phyloP scores from a whole-genome alignment of 2,329 filamentous ascomycete genomes.

The Apiospora saccharicola region DNA sequence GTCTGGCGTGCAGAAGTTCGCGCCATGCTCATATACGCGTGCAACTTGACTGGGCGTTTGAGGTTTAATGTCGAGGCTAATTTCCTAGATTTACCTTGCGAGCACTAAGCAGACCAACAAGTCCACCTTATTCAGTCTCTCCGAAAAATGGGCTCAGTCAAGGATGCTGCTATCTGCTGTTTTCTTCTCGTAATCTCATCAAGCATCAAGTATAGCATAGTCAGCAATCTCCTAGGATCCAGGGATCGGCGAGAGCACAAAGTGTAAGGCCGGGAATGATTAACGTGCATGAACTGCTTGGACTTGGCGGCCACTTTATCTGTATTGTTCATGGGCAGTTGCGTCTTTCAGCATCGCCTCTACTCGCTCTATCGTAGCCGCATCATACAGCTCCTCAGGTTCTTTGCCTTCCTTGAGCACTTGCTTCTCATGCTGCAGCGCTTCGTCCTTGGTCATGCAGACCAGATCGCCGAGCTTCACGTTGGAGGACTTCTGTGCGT shows the following conservation, averaged over 20 bases:
- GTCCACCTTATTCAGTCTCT: not conserved
- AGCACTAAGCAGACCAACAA: not conserved
- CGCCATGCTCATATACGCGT: not conserved
- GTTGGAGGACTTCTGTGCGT: slow-evolving; percentile 80
- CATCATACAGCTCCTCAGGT: slow-evolving; percentile 77
- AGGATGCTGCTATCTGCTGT: not conserved
- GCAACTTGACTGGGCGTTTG: too few relatives aligned
- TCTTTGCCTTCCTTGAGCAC: slow-evolving; percentile 74
- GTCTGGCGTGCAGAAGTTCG: not conserved
- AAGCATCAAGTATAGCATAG: not conserved
- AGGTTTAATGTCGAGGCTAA: not conserved
- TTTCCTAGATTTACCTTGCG: not conserved
- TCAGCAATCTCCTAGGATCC: not conserved
- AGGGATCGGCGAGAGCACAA: too few relatives aligned
- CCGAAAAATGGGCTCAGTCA: not conserved
- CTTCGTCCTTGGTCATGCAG: slow-evolving; percentile 46
- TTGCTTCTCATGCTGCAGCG: slow-evolving; percentile 75
- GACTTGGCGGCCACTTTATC: slow-evolving; percentile 40
- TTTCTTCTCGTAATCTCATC: not conserved
- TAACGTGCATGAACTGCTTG: not conserved
- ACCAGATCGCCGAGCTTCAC: slow-evolving; percentile 51
- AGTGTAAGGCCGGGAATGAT: not conserved
- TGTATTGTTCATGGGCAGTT: slow-evolving; percentile 62
- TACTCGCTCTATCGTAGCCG: slow-evolving; percentile 71
- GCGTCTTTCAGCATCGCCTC: slow-evolving; percentile 74